phyloP scores from a whole-genome alignment of 1,139 yeast species.

The Blastobotrys apis region DNA sequence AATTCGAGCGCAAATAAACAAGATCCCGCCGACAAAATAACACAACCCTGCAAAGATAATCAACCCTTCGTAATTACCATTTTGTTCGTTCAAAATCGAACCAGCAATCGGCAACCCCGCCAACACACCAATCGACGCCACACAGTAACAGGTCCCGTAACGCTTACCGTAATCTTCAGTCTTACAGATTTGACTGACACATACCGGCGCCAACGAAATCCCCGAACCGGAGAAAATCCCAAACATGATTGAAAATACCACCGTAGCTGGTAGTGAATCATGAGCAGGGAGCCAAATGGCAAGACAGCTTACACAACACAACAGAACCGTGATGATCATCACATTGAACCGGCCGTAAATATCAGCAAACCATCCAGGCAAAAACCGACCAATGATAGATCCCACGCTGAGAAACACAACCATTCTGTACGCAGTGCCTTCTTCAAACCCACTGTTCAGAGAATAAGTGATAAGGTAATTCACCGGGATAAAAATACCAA shows the following conservation, averaged over 20 bases:
- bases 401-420: constrained; percentile 45
- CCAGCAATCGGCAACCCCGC: constrained; percentile 53
- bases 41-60: constrained; percentile 32
- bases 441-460: constrained; percentile 40
- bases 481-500: constrained; percentile 47
- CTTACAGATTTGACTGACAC: constrained; percentile 54
- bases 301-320: constrained; percentile 37
- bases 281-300: constrained; percentile 51
- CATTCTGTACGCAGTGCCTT: constrained; percentile 42
- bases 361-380: constrained; percentile 50
- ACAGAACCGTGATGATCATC: constrained; percentile 41
- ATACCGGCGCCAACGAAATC: constrained; percentile 45
- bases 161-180: constrained; percentile 64
- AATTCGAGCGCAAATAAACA: constrained; percentile 27
- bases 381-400: constrained; percentile 46
- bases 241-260: constrained; percentile 47
- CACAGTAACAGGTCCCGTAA: constrained; percentile 64
- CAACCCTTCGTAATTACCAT: constrained; percentile 30
- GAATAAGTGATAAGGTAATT: constrained; percentile 54
- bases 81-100: constrained; percentile 35
- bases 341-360: constrained; percentile 50
- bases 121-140: constrained; percentile 56
- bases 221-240: constrained; percentile 53
- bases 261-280: constrained; percentile 38
- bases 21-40: constrained; percentile 27